Evolutionary conservation across 2,329 filamentous ascomycete species (phyloP).

Genomic region (Beauveria pseudobassiana): DNA sequence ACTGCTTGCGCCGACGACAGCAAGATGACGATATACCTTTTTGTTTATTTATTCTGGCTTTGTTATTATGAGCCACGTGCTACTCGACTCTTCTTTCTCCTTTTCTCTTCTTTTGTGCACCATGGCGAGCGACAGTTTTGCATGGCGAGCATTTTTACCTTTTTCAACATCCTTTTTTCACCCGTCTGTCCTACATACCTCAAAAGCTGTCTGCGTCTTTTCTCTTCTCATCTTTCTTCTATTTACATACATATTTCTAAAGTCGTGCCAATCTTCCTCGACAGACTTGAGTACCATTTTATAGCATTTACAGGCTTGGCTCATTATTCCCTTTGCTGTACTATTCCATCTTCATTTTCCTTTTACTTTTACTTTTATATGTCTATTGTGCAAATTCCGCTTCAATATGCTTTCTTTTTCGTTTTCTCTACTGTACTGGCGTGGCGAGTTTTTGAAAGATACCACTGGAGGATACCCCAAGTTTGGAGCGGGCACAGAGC

Average conservation of each 20-base stretch:
- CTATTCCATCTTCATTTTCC: not conserved
- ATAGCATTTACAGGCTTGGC: slow-evolving; percentile 1
- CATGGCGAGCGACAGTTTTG: slow-evolving; percentile 3
- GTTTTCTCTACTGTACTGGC: not conserved
- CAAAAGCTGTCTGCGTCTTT: not conserved
- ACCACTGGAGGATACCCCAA: slow-evolving; percentile 7
- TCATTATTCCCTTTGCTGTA: slow-evolving; percentile 2
- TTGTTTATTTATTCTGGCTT: not conserved
- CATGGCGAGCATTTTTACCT: slow-evolving; percentile 1
- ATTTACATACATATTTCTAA: not conserved
- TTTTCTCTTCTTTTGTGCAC: not conserved
- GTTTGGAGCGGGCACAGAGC: not conserved
- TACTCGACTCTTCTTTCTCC: not conserved
- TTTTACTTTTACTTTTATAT: not conserved
- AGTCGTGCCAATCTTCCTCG: not conserved
- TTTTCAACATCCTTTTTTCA: not conserved
- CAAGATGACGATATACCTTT: not conserved
- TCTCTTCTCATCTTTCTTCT: not conserved
- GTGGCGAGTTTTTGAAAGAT: not conserved
- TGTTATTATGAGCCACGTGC: not conserved
- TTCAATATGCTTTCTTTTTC: not conserved
- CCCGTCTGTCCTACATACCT: not conserved
- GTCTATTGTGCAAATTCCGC: not conserved
- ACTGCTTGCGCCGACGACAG: not conserved
- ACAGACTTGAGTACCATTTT: not conserved